phyloP scores from a whole-genome alignment of 305 asterid genomes.

The Caryopteris hybrid region DNA sequence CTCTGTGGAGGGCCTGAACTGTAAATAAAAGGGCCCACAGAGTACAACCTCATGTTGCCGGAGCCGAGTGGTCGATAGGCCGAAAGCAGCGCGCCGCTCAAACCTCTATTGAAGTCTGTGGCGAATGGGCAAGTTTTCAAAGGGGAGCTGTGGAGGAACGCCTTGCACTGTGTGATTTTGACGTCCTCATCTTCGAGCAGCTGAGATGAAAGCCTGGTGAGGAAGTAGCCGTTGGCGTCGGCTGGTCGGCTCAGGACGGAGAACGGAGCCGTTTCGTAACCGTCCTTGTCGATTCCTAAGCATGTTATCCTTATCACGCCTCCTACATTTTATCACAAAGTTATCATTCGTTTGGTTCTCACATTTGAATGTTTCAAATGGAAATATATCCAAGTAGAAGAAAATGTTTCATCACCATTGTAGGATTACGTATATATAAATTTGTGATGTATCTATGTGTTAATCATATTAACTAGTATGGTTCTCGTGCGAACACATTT shows the following conservation, averaged over 20 bases:
- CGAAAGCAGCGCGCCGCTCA: slow-evolving; percentile 35
- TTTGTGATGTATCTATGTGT: too few relatives aligned
- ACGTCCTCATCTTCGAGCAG: slow-evolving; percentile 27
- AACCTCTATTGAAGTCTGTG: slow-evolving; percentile 27
- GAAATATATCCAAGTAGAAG: too few relatives aligned
- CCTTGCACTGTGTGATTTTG: slow-evolving; percentile 43
- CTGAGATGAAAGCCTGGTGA: slow-evolving; percentile 34
- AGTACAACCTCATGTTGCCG: slow-evolving; percentile 29
- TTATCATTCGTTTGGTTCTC: too few relatives aligned
- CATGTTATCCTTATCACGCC: slow-evolving; percentile 49
- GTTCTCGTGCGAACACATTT: too few relatives aligned
- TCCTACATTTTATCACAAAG: slow-evolving; percentile 23
- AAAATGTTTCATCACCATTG: too few relatives aligned
- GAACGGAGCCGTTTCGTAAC: slow-evolving; percentile 56
- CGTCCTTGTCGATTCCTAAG: slow-evolving; percentile 40
- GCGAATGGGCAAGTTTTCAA: slow-evolving; percentile 25
- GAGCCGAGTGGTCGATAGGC: slow-evolving; percentile 31
- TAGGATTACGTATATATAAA: too few relatives aligned
- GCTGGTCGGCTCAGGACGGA: slow-evolving; percentile 41
- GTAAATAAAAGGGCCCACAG: slow-evolving; percentile 38
- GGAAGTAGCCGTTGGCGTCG: slow-evolving; percentile 54
- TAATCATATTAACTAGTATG: too few relatives aligned
- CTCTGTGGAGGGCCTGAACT: not conserved
- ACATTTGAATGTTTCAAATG: too few relatives aligned
- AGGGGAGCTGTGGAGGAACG: slow-evolving; percentile 46